phyloP scores from a whole-genome alignment of 2,329 filamentous ascomycete genomes.

The Cordyceps javanica region DNA sequence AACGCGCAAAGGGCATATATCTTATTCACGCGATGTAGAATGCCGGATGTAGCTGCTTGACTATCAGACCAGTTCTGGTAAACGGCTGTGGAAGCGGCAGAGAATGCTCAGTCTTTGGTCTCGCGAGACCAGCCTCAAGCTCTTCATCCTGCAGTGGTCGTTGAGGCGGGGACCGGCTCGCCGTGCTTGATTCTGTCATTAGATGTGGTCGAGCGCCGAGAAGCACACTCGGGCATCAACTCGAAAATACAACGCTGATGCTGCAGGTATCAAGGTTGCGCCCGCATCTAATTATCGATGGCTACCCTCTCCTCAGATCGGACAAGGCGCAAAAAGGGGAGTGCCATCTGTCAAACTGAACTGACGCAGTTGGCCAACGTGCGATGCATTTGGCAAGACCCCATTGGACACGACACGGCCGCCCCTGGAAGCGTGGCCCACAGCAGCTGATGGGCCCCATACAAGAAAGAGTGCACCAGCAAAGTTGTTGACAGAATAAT shows the following conservation, averaged over 20 bases:
- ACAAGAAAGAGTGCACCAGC: no score
- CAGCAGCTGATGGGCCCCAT: no score
- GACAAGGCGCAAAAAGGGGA: background rate
- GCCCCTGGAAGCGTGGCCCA: background rate
- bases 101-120: background rate
- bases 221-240: background rate
- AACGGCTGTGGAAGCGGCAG: background rate
- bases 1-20: no score
- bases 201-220: background rate
- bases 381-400: no score
- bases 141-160: background rate
- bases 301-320: background rate
- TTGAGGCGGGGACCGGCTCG: no score
- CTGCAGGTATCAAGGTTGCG: background rate
- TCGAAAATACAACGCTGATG: background rate
- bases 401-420: background rate
- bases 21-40: slow-evolving; percentile 1
- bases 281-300: background rate
- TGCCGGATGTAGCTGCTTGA: background rate
- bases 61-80: background rate
- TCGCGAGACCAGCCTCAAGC: background rate
- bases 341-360: background rate
- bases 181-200: background rate
- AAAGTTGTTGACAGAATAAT: no score
- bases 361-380: background rate